These are phyloP conservation scores for Trypanosoma mega DNA, from an alignment of 208 protist genomes.

Conservation along the genomic window DNA sequence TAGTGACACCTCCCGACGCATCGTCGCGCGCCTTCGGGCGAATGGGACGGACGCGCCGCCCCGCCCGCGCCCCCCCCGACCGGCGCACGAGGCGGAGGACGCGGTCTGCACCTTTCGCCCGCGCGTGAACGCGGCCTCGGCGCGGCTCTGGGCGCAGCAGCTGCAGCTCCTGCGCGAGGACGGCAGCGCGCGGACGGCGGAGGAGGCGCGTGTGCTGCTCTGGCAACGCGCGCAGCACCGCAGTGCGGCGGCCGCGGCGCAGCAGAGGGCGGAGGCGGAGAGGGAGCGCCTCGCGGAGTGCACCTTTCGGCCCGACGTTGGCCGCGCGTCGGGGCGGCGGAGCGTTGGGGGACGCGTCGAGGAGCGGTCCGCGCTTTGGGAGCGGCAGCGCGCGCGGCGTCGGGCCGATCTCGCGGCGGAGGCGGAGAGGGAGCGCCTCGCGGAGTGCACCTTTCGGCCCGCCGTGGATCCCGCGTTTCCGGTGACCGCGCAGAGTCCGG, in stretches of 20 bases:
- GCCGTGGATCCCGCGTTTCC: constrained; percentile 50
- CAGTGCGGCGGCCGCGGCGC: constrained; percentile 26
- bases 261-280: constrained; percentile 5
- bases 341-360: constrained; percentile 48
- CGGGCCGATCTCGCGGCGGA: constrained; percentile 41
- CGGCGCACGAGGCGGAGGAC: constrained; percentile 4
- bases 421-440: constrained; percentile 24
- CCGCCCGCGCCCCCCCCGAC: constrained; percentile 8
- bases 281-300: constrained; percentile 30
- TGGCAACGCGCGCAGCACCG: constrained; percentile 60
- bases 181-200: constrained; percentile 33
- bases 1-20: constrained; percentile 41
- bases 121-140: constrained; percentile 38
- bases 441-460: constrained; percentile 68
- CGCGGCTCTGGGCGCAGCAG: constrained; percentile 48
- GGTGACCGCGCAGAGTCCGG: constrained; percentile 28
- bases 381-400: constrained; percentile 44
- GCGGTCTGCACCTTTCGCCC: constrained; percentile 13
- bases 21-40: constrained; percentile 42
- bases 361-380: constrained; percentile 32
- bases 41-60: constrained; percentile 5
- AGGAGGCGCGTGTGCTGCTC: constrained; percentile 53
- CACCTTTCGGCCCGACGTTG: constrained; percentile 54
- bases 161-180: constrained; percentile 41
- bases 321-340: constrained; percentile 42